Base-by-base conservation (phyloP, 1,284 basidiomycete species). In the Trametes versicolor region DNA sequence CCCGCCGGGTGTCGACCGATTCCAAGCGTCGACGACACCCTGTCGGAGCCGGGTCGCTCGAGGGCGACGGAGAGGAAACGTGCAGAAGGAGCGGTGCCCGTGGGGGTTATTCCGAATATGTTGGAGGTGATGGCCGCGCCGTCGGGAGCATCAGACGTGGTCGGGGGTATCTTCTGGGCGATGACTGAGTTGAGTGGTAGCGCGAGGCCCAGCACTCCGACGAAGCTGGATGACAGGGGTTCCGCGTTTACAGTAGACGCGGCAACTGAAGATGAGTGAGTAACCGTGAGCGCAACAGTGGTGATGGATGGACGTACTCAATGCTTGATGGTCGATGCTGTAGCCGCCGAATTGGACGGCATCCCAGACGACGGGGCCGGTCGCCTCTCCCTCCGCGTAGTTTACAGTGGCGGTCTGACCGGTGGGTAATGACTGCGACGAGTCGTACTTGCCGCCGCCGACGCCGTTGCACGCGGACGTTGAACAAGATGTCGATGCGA, bases 201-300 rank as follows among this genome's bases (percentile, higher is more conserved):
- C 1, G 90, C 88, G 45, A 93, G 85, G n/a, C 91, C 92, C 4
- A 93, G 80, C 55, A 93, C 82, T 36, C 91, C 91, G 64, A 78
- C 81, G 73, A 89, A 93, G 13, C 76, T 63, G 6, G 79, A 70
- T 1, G 81, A 76, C 5, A 92, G 81, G 0, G 85, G 83, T 74
- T 93, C 91, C 34, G 78, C 73, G 1, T 76, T 64, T 55, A 92
- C 85, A 27, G 70, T 70, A 37, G 76, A 73, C 2, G 85, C 90
- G 4, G 89, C 87, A 55, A 85, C 90, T 90, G 57, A 13, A 59
- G 48, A 41, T 4, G 34, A 13, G 36, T 27, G 12, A 56, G 69
- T 6, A 34, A 62, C 50, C 17, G 56, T 17, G n/a, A 25, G 34
- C 29, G 29, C 29, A 32, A 32, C 2, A 21, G 49, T 36, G 56